Evolutionary conservation across 306 rosid species (phyloP), one percentile per base, ranked within the genome.

Genomic region (Hippophae tibetana): DNA sequence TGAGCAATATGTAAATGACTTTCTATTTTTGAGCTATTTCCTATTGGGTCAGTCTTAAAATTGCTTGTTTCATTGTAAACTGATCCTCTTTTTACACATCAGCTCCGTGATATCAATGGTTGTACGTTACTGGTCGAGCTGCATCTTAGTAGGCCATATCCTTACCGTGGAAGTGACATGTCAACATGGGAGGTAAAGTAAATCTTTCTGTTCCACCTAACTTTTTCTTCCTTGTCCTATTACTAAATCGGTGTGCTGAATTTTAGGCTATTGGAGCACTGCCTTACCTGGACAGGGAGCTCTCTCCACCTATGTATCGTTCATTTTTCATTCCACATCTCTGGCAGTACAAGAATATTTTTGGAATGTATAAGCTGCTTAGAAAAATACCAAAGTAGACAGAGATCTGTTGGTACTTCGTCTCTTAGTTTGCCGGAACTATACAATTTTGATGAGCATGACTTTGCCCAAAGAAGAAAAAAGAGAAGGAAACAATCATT

Each of bases 121-220:
- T 93, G 99, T 66, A 77, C 95, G n/a, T 84, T 86, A 74, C 99
- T 93, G 7, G 85, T 93, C 0, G 99, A 87, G 88, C 81, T 93
- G 56, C 89, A 93, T 78, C 95, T 93, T 51, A 71, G 70, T 47
- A 79, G 97, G 52, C 99, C 99, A 18, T 88, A 82, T 74, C 77
- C 83, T 48, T 80, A 85, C 43, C 94, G 84, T 0, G 99, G 97
- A 69, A 93, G 97, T 31, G 81, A 93, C 73, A 18, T 76, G 54
- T 84, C 94, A 25, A 75, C 66, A 31, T 93, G 97, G 97, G 95
- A 93, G 95, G 99, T 88, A 82, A 57, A 71, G 40, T 12, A 26
- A 8, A 67, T 59, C 65, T 54, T 0, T 64, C 13, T 69, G 45
- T n/a, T 3, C 26, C 8, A 9, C 38, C 45, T 13, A 44, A 41